Base-by-base conservation (phyloP, 140 eudicot genomes). In the Oenanthe javanica region DNA sequence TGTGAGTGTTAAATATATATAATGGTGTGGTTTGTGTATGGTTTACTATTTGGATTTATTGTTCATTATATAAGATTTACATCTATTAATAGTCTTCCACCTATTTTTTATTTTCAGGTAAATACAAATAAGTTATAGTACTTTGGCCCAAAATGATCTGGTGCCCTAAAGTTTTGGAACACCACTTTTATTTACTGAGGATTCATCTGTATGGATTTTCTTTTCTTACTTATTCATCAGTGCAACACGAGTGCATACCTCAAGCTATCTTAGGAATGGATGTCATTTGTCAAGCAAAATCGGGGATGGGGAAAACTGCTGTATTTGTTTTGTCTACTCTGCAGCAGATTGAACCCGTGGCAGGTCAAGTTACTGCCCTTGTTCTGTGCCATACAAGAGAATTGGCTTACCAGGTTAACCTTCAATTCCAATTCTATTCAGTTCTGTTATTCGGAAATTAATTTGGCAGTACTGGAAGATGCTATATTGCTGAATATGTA, bases 291-390 rank as follows among this genome's bases (percentile, higher is more conserved):
- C 98, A 94, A 94, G 98, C 98, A 13, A 94, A 94, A 54, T 93
- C 98, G 48, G 98, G 98, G 45, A 93, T 93, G 98, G 98, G 98
- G 49, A 93, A 93, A 81, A 93, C 98, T 12, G 98, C 98, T 75
- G 98, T 93, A 9, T 93, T 93, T 85, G 98, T 93, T 80, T 87
- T 93, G 45, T 93, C 98, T 49, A 90, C 96, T 23, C 79, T 93
- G 80, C 98, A 93, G 81, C 98, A 91, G 79, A 90, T 93, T 64
- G 97, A 91, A 83, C 98, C 98, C 38, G 96, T 93, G n/a, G 86
- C 94, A 1, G 98, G 97, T 50, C 98, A 93, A 81, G 98, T 91
- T 86, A 86, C 97, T 81, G 98, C 98, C n/a, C 97, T 93, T 83
- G 92, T 93, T 23, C 91, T 91, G n/a, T 93, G 98, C 74, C 98